A percentile compares a stretch with the other conserved stretches of the same genome.
These are phyloP conservation scores for Sisymbrium irio DNA, from an alignment of 345 rosid genomes.

Conservation along the genomic window DNA sequence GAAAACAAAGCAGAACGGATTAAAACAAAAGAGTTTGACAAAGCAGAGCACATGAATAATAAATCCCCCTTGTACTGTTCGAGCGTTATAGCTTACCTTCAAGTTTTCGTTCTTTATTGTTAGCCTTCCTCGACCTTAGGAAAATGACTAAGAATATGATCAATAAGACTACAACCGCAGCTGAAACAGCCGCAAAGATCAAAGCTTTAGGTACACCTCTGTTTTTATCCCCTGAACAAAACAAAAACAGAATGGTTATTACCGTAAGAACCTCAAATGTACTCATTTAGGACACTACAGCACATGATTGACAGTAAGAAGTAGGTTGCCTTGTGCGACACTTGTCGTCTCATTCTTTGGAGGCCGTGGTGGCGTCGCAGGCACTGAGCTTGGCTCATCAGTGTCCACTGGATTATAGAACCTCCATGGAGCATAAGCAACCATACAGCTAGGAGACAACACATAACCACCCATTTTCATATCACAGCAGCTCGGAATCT, in stretches of 20 bases:
- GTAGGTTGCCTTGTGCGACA: constrained; percentile 12
- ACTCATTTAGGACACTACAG: not conserved
- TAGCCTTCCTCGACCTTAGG: not conserved
- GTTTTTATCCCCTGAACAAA: constrained; percentile 10
- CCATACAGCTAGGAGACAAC: constrained; percentile 37
- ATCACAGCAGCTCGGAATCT: constrained; percentile 32
- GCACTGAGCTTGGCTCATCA: constrained; percentile 23
- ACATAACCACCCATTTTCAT: constrained; percentile 39
- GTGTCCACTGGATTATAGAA: constrained; percentile 27
- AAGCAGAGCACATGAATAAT: not conserved
- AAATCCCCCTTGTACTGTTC: too few species aligned
- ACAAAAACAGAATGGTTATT: not conserved
- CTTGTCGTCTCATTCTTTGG: constrained; percentile 12
- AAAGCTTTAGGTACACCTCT: constrained; percentile 23
- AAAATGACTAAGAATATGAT: not conserved
- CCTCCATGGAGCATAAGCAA: constrained; percentile 33
- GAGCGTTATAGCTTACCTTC: constrained; percentile 17
- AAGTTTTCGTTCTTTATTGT: not conserved
- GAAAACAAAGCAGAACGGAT: not conserved
- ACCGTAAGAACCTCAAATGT: not conserved
- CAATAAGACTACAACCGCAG: not conserved
- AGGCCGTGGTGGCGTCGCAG: constrained; percentile 11
- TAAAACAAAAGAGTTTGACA: not conserved
- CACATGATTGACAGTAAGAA: not conserved
- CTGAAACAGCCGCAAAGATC: constrained; percentile 12